Base-by-base conservation (phyloP, 2,329 filamentous ascomycete species). In the Allantophomopsis cytisporea region DNA sequence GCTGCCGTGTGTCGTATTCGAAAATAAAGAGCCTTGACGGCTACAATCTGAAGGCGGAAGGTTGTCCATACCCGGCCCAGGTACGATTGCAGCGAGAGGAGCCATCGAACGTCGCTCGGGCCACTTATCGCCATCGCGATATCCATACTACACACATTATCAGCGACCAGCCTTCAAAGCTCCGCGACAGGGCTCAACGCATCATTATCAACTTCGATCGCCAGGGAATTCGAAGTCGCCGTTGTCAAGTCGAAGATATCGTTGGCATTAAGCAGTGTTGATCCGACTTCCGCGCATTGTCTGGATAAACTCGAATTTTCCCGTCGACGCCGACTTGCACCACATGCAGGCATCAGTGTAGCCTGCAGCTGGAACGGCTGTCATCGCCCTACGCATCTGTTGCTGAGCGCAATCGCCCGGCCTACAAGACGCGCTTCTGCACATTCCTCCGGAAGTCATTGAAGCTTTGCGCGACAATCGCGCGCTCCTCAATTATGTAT, bases 401-500 rank as follows among this genome's bases (percentile, higher is more conserved):
- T 11, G n/a, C 12, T 5, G 36, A 23, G 36, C 36, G 36, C 36
- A 31, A 38, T 30, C 36, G 36, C 36, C 7, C 17, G 4, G 23
- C 23, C 11, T 28, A 28, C 23, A 28, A 28, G 23, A 28, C 23
- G 23, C 23, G 23, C 23, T 28, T 28, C 23, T 28, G 23, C 8
- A 28, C 7, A 28, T 28, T 28, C 8, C 7, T 10, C 11, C 23
- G 7, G 23, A 28, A 8, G 23, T 10, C 23, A 28, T 28, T 28
- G 23, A 28, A 28, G 23, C 23, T 28, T 28, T 28, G 23, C 23
- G 23, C 23, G 23, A 28, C 23, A 28, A 28, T 28, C 23, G 23
- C 23, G 23, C 23, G 23, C 23, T 28, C 23, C 23, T 28, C 23
- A 38, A 43, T 43, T 60, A 69, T 71, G 67, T 72, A 71, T 67